These are phyloP conservation scores for Piper longum DNA, from an alignment of 164 flowering plant genomes.

Conservation along the genomic window DNA sequence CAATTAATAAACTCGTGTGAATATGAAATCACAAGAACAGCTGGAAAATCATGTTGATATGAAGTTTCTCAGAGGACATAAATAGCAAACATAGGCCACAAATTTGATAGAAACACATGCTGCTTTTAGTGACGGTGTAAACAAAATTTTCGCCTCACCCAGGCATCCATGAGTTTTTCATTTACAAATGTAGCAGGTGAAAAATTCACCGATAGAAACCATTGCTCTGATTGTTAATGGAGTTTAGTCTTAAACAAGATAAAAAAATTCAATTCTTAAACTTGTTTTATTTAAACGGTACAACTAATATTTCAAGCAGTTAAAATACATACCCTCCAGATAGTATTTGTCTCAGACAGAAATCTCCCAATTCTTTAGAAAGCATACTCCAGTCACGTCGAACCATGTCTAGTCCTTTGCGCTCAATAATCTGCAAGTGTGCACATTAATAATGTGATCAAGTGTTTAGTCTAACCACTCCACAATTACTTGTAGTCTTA, in stretches of 20 bases:
- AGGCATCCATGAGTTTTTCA: too few relatives aligned
- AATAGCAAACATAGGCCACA: too few relatives aligned
- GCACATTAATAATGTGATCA: background rate
- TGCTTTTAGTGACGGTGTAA: too few relatives aligned
- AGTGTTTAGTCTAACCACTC: background rate
- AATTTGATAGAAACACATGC: too few relatives aligned
- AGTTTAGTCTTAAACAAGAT: background rate
- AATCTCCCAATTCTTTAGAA: slow-evolving; percentile 88
- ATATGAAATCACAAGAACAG: too few relatives aligned
- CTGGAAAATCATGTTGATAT: too few relatives aligned
- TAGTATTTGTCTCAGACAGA: slow-evolving; percentile 75
- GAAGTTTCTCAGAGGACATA: too few relatives aligned
- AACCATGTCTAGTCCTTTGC: slow-evolving; percentile 99
- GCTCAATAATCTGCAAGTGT: slow-evolving; percentile 58
- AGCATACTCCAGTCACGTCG: slow-evolving; percentile 97
- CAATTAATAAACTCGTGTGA: too few relatives aligned
- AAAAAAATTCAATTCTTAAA: background rate
- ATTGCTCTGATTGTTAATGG: too few relatives aligned
- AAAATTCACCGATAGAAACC: too few relatives aligned
- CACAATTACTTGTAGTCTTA: background rate
- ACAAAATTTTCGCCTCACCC: too few relatives aligned
- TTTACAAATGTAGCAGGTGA: too few relatives aligned
- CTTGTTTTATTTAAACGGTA: background rate
- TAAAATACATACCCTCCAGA: slow-evolving; percentile 65
- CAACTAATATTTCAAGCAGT: background rate